Evolutionary conservation across 352 stramenopile species (phyloP), one percentile per base, ranked within the genome.

Genomic region (Phytophthora vignae): DNA sequence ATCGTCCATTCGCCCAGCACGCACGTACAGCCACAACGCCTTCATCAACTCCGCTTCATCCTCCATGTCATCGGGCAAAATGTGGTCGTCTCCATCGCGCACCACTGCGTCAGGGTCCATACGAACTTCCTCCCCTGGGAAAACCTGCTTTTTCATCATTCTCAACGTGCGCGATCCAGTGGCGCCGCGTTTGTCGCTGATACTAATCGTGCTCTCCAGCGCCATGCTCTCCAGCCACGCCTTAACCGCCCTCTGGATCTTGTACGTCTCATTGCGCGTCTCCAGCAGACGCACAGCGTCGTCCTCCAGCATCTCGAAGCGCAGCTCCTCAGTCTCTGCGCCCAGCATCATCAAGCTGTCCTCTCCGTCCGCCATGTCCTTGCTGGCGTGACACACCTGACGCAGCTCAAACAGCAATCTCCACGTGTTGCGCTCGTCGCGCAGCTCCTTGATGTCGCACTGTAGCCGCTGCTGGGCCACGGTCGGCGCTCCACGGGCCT

Each of bases 391-490:
- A 62, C 85, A 93, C 33, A 94, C 87, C 29, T 85, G 75, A 11
- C 88, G 85, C 36, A 96, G 70, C 54, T 94, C 86, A 59, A 88
- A 90, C 29, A 95, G 55, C 36, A 96, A 57, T 11, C 84, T 76
- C 90, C 90, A 96, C n/a, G 90, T 94, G 40, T 96, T 96, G 38
- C 90, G 82, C 40, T 96, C 90, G 58, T 96, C 83, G 0, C 81
- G 70, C 3, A 96, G 73, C 29, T 96, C 85, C 46, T 82, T 82
- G 48, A 93, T 82, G 10, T 88, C 70, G 4, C 73, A 72, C 22
- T 82, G 77, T 1, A 93, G 65, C 10, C 85, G 77, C 52, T 85
- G 64, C 29, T 63, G 69, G 11, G 80, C 67, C 49, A 62, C 21
- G n/a, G 68, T 57, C 25, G 63, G 56, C 21, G 29, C 46, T 21